Conservation (phyloP, 768 basidiomycete genomes). For the Trametes gibbosa region DNA sequence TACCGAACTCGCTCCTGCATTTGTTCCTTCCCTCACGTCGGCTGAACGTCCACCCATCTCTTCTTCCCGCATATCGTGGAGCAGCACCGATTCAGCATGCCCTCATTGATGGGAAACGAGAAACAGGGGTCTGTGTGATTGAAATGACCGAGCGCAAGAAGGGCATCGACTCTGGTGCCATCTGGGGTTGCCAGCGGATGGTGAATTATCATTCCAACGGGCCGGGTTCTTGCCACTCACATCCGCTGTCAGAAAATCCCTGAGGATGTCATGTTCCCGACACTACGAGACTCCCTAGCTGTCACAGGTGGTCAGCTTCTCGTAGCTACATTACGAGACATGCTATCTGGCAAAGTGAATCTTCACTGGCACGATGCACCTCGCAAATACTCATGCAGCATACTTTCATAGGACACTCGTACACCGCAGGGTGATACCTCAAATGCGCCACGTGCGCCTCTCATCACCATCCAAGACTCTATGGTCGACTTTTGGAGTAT, state of each 20-base stretch:
- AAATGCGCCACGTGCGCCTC: constrained; percentile 49
- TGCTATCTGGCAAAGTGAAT: constrained; percentile 44
- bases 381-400: not conserved
- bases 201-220: constrained; percentile 38
- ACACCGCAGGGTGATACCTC: constrained; percentile 43
- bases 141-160: constrained; percentile 65
- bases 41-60: constrained; percentile 88
- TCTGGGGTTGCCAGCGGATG: constrained; percentile 55
- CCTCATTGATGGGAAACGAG: constrained; percentile 60
- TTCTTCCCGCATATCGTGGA: constrained; percentile 85
- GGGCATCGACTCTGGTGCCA: constrained; percentile 77
- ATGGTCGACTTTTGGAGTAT: constrained; percentile 54
- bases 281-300: constrained; percentile 59
- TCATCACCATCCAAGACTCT: constrained; percentile 53
- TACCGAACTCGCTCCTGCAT: constrained; percentile 58
- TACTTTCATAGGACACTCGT: constrained; percentile 38
- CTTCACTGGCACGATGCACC: not conserved
- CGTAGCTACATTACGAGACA: constrained; percentile 64
- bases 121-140: constrained; percentile 80
- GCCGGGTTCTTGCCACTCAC: not conserved
- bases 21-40: constrained; percentile 57
- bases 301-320: constrained; percentile 65
- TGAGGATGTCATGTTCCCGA: constrained; percentile 36
- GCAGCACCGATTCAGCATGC: constrained; percentile 88
- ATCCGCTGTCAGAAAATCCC: not conserved